Conservation (phyloP, 805 yeast species). For the Starmerella apicola region DNA sequence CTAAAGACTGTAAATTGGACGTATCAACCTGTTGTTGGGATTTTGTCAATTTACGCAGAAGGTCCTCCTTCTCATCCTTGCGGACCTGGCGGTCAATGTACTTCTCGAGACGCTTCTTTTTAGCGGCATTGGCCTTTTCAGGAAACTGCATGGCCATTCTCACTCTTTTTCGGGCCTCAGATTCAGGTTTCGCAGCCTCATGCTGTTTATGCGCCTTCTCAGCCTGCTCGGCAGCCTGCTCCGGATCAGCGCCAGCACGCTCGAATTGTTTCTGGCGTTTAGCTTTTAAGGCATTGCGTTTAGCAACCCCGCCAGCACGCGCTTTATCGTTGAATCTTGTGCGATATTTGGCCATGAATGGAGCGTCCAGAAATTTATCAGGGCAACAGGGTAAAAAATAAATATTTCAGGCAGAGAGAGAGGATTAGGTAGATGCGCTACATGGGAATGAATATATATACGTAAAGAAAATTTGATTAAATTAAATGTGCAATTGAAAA, state of each 20-base stretch:
- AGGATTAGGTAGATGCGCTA: too few relatives aligned
- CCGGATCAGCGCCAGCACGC: conserved; percentile 20
- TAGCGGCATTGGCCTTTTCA: conserved; percentile 51
- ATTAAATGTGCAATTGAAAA: too few relatives aligned
- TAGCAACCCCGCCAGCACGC: conserved; percentile 70
- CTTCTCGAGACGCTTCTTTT: conserved; percentile 70
- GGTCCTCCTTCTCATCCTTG: conserved; percentile 56
- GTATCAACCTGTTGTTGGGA: conserved; percentile 52
- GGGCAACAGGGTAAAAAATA: neutral
- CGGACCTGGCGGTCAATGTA: conserved; percentile 40
- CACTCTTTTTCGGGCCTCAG: conserved; percentile 18
- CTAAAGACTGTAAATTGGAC: conserved; percentile 54
- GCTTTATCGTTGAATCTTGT: conserved; percentile 76
- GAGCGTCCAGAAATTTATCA: neutral
- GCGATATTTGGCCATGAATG: conserved; percentile 65
- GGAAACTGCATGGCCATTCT: conserved; percentile 28
- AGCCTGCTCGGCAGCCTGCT: conserved; percentile 9
- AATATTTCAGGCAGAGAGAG: too few relatives aligned
- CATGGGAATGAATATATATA: too few relatives aligned
- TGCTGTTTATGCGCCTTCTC: conserved; percentile 7
- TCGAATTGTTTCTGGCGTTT: conserved; percentile 60
- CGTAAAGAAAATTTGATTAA: too few relatives aligned
- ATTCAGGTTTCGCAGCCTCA: conserved; percentile 16
- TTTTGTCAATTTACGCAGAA: conserved; percentile 55
- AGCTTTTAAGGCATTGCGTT: conserved; percentile 53